These are phyloP conservation scores for Symbiodinium pilosum DNA, from an alignment of 73 alveolate genomes.

Conservation along the genomic window DNA sequence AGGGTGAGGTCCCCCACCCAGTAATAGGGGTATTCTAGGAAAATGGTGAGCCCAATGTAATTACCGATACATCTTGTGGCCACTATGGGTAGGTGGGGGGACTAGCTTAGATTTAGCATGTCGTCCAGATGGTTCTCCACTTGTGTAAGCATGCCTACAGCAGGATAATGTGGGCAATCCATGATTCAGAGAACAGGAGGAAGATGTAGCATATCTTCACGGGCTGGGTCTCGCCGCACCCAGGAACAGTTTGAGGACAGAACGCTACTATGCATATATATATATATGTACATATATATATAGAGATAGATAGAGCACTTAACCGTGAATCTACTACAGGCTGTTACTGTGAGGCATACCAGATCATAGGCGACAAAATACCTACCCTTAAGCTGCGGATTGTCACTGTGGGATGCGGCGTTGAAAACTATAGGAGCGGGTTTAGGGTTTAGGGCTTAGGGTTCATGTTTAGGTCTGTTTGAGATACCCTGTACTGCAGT, in stretches of 20 bases:
- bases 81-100: neutral
- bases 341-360: too few relatives aligned
- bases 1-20: neutral
- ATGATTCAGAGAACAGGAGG: neutral
- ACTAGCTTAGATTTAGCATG: neutral
- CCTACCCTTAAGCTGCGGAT: too few relatives aligned
- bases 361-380: too few relatives aligned
- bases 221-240: too few relatives aligned
- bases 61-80: neutral
- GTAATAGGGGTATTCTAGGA: neutral
- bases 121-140: neutral
- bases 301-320: too few relatives aligned
- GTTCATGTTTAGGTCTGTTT: neutral
- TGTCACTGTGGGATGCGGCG: too few relatives aligned
- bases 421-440: too few relatives aligned
- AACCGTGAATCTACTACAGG: too few relatives aligned
- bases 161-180: neutral
- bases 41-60: neutral
- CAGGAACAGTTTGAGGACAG: too few relatives aligned
- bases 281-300: too few relatives aligned
- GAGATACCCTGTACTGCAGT: neutral
- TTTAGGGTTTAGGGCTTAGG: neutral
- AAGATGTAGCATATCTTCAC: too few relatives aligned
- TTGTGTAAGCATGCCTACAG: neutral
- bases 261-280: too few relatives aligned